Base-by-base conservation (phyloP, 2,329 filamentous ascomycete species). In the Diaporthe vaccinii region DNA sequence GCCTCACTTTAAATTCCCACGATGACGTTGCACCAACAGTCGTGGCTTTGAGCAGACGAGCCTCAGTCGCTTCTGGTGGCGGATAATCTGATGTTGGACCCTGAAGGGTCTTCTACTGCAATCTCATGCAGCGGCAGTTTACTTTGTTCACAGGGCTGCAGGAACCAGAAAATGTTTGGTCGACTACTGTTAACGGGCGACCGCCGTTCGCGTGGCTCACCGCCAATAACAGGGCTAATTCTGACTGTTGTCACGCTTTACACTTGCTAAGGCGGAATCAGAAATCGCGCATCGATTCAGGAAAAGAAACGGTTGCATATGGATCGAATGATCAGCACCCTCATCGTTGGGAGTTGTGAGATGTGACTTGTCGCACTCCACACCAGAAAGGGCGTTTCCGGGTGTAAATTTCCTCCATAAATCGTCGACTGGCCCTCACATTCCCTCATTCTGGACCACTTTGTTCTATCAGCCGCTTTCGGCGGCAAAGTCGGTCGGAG, bases 1-100 rank as follows among this genome's bases (percentile, higher is more conserved):
- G 75, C 72, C 75, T 74, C 67, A 71, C 72, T 74, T 74, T 51
- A 69, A 70, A 61, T 46, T 72, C 20, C 17, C 44, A 55, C 25
- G 15, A 22, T 39, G 46, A 58, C 49, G 41, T 65, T 67, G 34
- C 65, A 49, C 49, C 39, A 68, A 41, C 57, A 67, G 20, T 39
- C 14, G 28, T 55, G 51, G 51, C 55, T 51, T 53, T 67, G 65
- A 39, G 39, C 58, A 53, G 22, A 53, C 46, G 28, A 25, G 46
- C 65, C 65, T 68, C 65, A 22, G 22, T 39, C 4, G 53, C 31
- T 25, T 28, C 22, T 53, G 12, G n/a, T 59, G 34, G 53, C n/a
- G 57, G 55, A n/a, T 25, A 22, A 34, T 34, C 22, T 53, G 12
- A n/a, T 59, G 34, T 62, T 15, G 57, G 41, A 25, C 17, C 22